Base-by-base conservation (phyloP, 768 basidiomycete species). In the Postia placenta region DNA sequence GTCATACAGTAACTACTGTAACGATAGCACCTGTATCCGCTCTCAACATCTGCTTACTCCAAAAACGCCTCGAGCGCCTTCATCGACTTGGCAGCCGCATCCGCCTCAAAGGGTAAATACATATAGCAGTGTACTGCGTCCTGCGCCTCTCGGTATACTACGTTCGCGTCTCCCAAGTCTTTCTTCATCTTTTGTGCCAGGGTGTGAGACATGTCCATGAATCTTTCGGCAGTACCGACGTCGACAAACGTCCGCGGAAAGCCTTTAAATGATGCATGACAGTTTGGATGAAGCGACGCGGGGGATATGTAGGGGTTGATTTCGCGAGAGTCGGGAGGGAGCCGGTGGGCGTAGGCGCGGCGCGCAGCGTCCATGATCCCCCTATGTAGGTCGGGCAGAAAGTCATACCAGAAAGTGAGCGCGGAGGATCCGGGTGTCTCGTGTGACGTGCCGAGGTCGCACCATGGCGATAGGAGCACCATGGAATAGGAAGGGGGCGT, bases 231-330 rank as follows among this genome's bases (percentile, higher is more conserved):
- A 4, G 74, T 77, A 12, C 83, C 83, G 4, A 69, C 72, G 5
- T 73, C 67, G 38, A 86, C 73, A 61, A 81, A 82, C 0, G 81
- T 83, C 20, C 73, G 66, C 1, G 84, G 83, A 62, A 80, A 85
- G 15, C 72, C 74, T 28, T 63, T 69, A 63, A 85, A 86, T 46
- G 66, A 58, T 9, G 74, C 65, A 3, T 56, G 43, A 23, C 66
- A 53, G 7, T 59, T 22, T 1, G 71, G 66, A 38, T 72, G 59
- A 22, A 69, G 55, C n/a, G 77, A 80, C 7, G 75, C 76, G 3
- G 83, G 82, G 0, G 83, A 85, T 26, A 86, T 69, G 53, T 81
- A 84, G 23, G 68, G 66, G 55, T 76, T 81, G 11, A 61, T 60
- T 11, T 68, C 67, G 12, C 72, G 73, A n/a, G 69, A 71, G 4